Percentiles rank a stretch among this genome's conserved stretches.
phyloP scores from a whole-genome alignment of 116 monocot genomes.

The Dioscorea cayenensis region DNA sequence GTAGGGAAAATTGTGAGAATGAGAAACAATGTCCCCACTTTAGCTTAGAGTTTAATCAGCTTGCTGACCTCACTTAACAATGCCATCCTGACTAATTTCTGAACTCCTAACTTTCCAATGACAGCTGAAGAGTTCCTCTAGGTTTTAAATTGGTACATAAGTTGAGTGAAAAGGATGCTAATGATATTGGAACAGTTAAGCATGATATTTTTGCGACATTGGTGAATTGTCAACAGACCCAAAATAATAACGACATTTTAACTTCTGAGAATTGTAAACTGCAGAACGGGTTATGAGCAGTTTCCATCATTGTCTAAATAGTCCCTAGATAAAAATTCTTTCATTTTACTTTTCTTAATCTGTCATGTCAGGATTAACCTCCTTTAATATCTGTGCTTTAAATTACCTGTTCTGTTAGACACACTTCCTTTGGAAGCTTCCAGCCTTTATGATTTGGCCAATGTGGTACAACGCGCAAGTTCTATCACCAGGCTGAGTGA shows the following conservation, averaged over 20 bases:
- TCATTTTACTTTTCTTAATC: background rate
- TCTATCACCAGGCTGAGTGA: conserved; percentile 98
- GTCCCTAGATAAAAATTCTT: background rate
- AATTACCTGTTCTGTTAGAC: background rate
- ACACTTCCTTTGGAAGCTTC: conserved; percentile 12
- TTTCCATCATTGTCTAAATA: background rate
- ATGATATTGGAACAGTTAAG: conserved; percentile 43
- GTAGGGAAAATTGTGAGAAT: conserved; percentile 90
- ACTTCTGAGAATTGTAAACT: conserved; percentile 94
- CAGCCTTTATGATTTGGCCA: conserved; percentile 98
- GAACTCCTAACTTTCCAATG: background rate
- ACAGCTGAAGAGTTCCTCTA: background rate
- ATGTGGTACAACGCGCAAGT: conserved; percentile 93
- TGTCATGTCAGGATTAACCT: background rate
- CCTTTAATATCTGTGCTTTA: too few relatives aligned
- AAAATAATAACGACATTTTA: conserved; percentile 75
- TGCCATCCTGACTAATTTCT: background rate
- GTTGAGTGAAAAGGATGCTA: background rate
- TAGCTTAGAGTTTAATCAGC: background rate
- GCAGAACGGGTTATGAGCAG: conserved; percentile 67
- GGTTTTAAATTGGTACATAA: too few relatives aligned
- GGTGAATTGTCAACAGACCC: too few relatives aligned
- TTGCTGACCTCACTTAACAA: background rate
- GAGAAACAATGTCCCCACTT: background rate
- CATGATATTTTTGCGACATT: conserved; percentile 81